A percentile compares a stretch with the other conserved stretches of the same genome.
phyloP scores from a whole-genome alignment of 306 rosid species.

The Sicyos baderoa region DNA sequence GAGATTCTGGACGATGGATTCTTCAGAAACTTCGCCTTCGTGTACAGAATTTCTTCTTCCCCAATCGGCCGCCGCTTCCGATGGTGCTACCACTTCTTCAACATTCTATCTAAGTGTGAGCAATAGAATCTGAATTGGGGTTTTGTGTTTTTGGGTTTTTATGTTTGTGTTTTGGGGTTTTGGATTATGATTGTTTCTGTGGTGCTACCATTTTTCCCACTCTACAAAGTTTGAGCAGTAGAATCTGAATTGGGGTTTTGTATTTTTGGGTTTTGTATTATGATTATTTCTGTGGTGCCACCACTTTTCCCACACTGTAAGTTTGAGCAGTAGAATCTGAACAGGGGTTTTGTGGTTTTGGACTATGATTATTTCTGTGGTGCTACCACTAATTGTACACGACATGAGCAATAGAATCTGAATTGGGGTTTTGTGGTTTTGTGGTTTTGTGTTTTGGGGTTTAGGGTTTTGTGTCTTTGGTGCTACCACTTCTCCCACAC shows the following conservation, averaged over 20 bases:
- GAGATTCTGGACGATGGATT: conserved; percentile 35
- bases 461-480: no score
- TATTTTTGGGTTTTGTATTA: no score
- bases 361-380: no score
- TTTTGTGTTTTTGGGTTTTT: no score
- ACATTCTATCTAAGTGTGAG: no score
- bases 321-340: conserved; percentile 28
- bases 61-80: conserved; percentile 36
- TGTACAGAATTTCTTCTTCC: conserved; percentile 25
- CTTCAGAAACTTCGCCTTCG: conserved; percentile 19
- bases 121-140: no score
- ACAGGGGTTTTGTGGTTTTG: not conserved
- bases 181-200: no score
- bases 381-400: no score
- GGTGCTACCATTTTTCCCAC: no score
- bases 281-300: not conserved
- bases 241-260: not conserved
- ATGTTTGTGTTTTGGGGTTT: no score
- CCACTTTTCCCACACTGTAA: conserved; percentile 43
- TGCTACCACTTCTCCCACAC: conserved; percentile 39
- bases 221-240: not conserved
- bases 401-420: not conserved
- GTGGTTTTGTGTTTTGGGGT: no score
- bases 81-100: conserved; percentile 18
- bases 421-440: not conserved